Evolutionary conservation across 2,329 filamentous ascomycete genomes (phyloP), one percentile per base, ranked within the genome.

Genomic region (Lecanicillium sp.): DNA sequence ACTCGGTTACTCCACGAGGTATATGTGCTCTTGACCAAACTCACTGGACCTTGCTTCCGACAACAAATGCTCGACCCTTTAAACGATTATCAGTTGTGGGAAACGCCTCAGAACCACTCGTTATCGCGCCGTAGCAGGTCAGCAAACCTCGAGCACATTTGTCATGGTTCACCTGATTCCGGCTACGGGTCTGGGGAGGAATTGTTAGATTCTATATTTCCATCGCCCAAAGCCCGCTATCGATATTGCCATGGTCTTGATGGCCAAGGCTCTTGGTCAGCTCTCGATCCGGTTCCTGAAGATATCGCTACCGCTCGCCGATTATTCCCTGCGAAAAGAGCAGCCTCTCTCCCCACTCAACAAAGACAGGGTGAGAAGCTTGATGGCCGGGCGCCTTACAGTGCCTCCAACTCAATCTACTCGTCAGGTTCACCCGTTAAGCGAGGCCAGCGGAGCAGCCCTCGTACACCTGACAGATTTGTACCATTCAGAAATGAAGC

Each of bases 381-480:
- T n/a, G n/a, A n/a, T n/a, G n/a, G n/a, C n/a, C n/a, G n/a, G n/a
- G n/a, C 22, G 22, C 7, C 11, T 25, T 6, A 25, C 22, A 25
- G 11, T 25, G 6, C 22, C 11, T 25, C 22, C 11, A 25, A 7
- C 7, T 11, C 6, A 11, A 25, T 11, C 11, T 6, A 25, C 11
- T 25, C 22, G 11, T 11, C 22, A 7, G 22, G 7, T 7, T 25
- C 22, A 25, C 22, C 11, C 11, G 11, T 25, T 25, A 25, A 11
- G 22, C 22, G 22, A 16, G 5, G 16, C 29, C 38, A 36, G 9
- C 12, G n/a, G 15, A 29, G 33, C 11, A 50, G 50, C 7, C 25
- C 56, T 9, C 52, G 49, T 8, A 43, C 43, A 5, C 56, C 63
- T 3, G 71, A 78, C 46, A 67, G 73, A 33, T 78, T 75, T 45